Conservation (phyloP, 768 basidiomycete genomes). For the Dacryopinax spathularia region DNA sequence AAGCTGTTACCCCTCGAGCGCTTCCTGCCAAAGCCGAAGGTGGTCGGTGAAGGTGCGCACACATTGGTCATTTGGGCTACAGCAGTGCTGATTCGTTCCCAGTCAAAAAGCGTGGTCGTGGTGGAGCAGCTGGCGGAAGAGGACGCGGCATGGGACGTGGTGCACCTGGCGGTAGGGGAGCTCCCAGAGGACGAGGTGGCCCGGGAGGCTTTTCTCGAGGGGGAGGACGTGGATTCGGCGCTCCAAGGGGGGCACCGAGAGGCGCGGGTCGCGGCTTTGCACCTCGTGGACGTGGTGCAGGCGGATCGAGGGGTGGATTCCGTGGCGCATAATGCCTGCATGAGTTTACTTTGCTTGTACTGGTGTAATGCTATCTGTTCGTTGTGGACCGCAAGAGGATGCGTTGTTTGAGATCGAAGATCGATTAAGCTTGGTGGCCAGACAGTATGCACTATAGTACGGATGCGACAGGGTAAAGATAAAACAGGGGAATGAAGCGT, state of each 20-base stretch:
- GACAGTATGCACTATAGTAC: slow-evolving; percentile 4
- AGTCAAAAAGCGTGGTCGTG: slow-evolving; percentile 34
- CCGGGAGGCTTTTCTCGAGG: slow-evolving; percentile 17
- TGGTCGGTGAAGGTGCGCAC: slow-evolving; percentile 38
- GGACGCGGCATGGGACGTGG: slow-evolving; percentile 27
- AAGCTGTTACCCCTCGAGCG: slow-evolving; percentile 91
- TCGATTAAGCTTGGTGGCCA: not conserved
- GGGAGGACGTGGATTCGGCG: not conserved
- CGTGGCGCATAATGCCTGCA: not conserved
- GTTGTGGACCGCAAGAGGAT: not conserved
- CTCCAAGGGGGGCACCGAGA: slow-evolving; percentile 10
- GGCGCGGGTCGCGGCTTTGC: slow-evolving; percentile 8
- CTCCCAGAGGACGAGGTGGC: slow-evolving; percentile 20
- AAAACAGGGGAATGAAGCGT: slow-evolving; percentile 1
- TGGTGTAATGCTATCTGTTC: not conserved
- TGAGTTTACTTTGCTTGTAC: not conserved
- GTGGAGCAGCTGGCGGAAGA: slow-evolving; percentile 22
- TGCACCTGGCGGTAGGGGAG: slow-evolving; percentile 25
- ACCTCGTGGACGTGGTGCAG: slow-evolving; percentile 6
- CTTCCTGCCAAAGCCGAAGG: slow-evolving; percentile 93
- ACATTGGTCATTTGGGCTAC: slow-evolving; percentile 20
- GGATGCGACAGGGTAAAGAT: slow-evolving; percentile 1
- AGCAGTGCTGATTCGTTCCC: slow-evolving; percentile 9
- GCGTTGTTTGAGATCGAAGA: not conserved
- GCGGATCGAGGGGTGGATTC: not conserved